Base-by-base conservation (phyloP, 2,329 filamentous ascomycete species). In the Cladosporium sp. region DNA sequence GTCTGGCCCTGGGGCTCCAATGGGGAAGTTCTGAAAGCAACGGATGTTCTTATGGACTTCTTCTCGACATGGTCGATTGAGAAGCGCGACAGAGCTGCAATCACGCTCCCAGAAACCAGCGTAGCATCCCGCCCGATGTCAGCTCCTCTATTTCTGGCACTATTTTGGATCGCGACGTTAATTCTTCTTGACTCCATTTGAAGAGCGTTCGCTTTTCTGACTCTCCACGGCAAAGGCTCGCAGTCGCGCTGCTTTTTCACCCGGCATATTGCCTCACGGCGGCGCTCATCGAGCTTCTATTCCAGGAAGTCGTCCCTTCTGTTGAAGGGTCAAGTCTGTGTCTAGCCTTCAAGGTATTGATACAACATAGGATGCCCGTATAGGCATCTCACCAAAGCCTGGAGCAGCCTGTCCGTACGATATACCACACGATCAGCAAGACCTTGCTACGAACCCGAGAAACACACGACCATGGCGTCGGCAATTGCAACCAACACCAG, bases 1-100 rank as follows among this genome's bases (percentile, higher is more conserved):
- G 69, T 74, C 18, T 80, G 78, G 78, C 75, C 77, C 2, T 52
- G 28, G 12, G 59, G 59, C 1, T 35, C 18, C 1, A 52, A 61
- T 8, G 44, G 28, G 2, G 59, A 62, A 37, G 46, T 62, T 12
- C 28, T 62, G 28, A 52, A 37, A 1, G 59, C 44, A 11, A 62
- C 59, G 18, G 21, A 37, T 3, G 40, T 62, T 26, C 59, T 62
- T n/a, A 50, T 62, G 59, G 29, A 62, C 10, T 62, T 62, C 46
- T 62, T 62, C 21, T 50, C 44, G 3, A 2, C 37, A 14, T 62
- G 59, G 59, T 52, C 59, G 29, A 23, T 33, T 5, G 29, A 62
- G 4, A 50, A n/a, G n/a, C 59, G 59, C 44, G 23, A 52, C 2
- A 23, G 14, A 11, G 59, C 59, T 35, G 59, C 59, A 16, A 18